phyloP scores from a whole-genome alignment of 1,139 yeast genomes.

The Arxiozyma bovina region DNA sequence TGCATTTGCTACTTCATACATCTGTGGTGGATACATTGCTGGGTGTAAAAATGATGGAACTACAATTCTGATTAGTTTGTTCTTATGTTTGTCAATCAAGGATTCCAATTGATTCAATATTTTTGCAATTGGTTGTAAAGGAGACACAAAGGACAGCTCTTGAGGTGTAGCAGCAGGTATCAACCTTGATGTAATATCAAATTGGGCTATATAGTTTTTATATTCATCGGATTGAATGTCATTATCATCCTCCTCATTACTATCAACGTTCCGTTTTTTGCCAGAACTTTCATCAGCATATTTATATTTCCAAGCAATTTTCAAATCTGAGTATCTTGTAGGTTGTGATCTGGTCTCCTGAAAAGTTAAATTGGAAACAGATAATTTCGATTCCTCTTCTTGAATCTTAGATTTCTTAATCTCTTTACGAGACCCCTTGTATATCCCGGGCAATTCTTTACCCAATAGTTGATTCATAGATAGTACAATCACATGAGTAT shows the following conservation, averaged over 20 bases:
- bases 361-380: conserved; percentile 55
- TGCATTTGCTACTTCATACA: conserved; percentile 41
- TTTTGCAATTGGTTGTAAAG: conserved; percentile 19
- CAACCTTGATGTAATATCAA: conserved; percentile 64
- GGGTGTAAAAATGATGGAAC: conserved; percentile 79
- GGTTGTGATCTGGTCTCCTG: conserved; percentile 12
- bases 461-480: conserved; percentile 59
- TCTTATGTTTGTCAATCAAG: conserved; percentile 35
- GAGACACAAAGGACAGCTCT: conserved; percentile 51
- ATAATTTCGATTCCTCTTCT: conserved; percentile 53
- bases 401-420: conserved; percentile 51
- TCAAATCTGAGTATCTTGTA: conserved; percentile 42
- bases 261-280: conserved; percentile 20
- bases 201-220: conserved; percentile 56
- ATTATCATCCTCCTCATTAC: conserved; percentile 11
- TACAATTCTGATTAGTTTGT: conserved; percentile 52
- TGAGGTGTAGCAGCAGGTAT: conserved; percentile 56
- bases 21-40: conserved; percentile 53
- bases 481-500: conserved; percentile 59
- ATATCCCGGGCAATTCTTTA: conserved; percentile 69
- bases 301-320: conserved; percentile 86
- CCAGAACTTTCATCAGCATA: conserved; percentile 36
- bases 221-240: conserved; percentile 27
- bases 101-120: conserved; percentile 38
- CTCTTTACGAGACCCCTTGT: conserved; percentile 61